phyloP scores from a whole-genome alignment of 140 eudicot genomes.

The Anethum foeniculum region DNA sequence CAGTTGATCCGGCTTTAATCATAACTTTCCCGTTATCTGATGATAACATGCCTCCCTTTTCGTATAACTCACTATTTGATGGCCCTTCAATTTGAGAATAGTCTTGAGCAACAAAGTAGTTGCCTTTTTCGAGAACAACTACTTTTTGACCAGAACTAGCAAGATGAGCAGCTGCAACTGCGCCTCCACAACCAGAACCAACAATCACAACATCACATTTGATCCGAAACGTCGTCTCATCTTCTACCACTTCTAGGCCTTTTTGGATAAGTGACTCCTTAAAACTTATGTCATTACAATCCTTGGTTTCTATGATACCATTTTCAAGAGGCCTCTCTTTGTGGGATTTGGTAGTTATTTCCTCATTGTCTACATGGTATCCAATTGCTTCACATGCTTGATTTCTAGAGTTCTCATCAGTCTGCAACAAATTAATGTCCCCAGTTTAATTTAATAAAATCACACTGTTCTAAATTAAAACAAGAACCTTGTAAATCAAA shows the following conservation, averaged over 20 bases:
- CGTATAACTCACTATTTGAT: slow-evolving; percentile 53
- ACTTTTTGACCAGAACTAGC: slow-evolving; percentile 72
- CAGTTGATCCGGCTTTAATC: slow-evolving; percentile 64
- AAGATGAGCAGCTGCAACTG: slow-evolving; percentile 84
- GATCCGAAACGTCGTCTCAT: slow-evolving; percentile 28
- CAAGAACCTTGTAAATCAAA: not conserved
- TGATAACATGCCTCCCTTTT: slow-evolving; percentile 46
- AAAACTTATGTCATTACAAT: slow-evolving; percentile 38
- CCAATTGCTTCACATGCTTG: slow-evolving; percentile 85
- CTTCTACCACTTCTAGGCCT: slow-evolving; percentile 48
- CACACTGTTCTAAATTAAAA: not conserved
- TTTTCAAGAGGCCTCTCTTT: slow-evolving; percentile 67
- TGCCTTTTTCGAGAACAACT: slow-evolving; percentile 75
- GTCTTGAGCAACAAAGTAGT: slow-evolving; percentile 61
- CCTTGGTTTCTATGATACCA: slow-evolving; percentile 59
- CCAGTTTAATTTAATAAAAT: not conserved
- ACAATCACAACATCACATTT: slow-evolving; percentile 83
- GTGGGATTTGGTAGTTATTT: slow-evolving; percentile 15
- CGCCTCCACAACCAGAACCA: slow-evolving; percentile 98
- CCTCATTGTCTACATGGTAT: slow-evolving; percentile 41
- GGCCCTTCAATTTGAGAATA: slow-evolving; percentile 83
- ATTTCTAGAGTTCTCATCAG: slow-evolving; percentile 61
- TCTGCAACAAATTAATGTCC: slow-evolving; percentile 30
- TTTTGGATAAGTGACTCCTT: slow-evolving; percentile 40
- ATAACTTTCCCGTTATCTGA: slow-evolving; percentile 61